phyloP scores from a whole-genome alignment of 805 yeast genomes.

The Priceomyces haplophilus region DNA sequence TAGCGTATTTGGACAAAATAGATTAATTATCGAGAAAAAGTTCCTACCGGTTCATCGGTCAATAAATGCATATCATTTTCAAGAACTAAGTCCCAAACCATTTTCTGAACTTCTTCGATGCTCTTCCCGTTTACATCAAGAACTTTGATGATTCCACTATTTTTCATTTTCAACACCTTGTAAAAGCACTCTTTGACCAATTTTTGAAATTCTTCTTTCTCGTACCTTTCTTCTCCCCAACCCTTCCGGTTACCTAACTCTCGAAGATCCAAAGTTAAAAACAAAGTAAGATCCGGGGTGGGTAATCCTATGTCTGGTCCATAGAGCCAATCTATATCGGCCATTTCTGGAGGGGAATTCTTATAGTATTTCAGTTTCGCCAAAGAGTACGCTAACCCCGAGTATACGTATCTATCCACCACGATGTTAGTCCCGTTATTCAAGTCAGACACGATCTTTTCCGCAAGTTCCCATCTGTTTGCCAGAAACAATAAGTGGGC shows the following conservation, averaged over 20 bases:
- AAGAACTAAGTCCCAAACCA: conserved; percentile 39
- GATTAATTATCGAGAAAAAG: conserved; percentile 32
- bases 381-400: conserved; percentile 89
- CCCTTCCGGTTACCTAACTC: conserved; percentile 58
- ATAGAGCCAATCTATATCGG: conserved; percentile 70
- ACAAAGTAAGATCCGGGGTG: conserved; percentile 78
- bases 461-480: conserved; percentile 84
- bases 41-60: conserved; percentile 13
- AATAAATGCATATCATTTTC: conserved; percentile 7
- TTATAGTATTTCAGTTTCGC: conserved; percentile 62
- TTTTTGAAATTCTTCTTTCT: conserved; percentile 67
- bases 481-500: conserved; percentile 89
- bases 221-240: conserved; percentile 95
- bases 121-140: conserved; percentile 58
- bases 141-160: conserved; percentile 33
- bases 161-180: conserved; percentile 32
- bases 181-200: conserved; percentile 63
- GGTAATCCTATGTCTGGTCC: conserved; percentile 83
- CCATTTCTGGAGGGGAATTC: conserved; percentile 17
- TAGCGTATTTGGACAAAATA: conserved; percentile 60
- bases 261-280: conserved; percentile 56
- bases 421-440: conserved; percentile 57
- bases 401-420: conserved; percentile 84
- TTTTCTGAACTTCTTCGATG: conserved; percentile 52
- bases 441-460: conserved; percentile 44